Percentiles rank a stretch among this genome's conserved stretches.
Conservation (phyloP, 805 yeast species). For the Nakazawaea wyomingensis region DNA sequence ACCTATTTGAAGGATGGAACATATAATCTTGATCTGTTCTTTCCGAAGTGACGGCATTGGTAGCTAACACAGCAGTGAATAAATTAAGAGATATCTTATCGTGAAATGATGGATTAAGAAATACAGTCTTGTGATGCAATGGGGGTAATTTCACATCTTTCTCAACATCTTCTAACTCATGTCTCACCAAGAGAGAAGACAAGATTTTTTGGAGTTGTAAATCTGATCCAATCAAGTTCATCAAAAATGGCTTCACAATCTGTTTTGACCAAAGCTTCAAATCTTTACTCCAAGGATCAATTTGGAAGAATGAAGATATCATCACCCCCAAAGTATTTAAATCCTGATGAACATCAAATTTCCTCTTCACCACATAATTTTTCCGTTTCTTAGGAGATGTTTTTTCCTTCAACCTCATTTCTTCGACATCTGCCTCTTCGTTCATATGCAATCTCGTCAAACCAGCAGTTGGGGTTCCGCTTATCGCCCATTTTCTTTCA, state of each 20-base stretch:
- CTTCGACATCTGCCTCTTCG: slow-evolving; percentile 22
- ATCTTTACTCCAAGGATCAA: slow-evolving; percentile 52
- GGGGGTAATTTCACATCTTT: slow-evolving; percentile 53
- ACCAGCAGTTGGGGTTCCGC: slow-evolving; percentile 75
- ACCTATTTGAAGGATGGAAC: slow-evolving; percentile 58
- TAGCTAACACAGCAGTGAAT: slow-evolving; percentile 62
- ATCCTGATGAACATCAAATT: slow-evolving; percentile 50
- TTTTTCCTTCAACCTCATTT: background rate
- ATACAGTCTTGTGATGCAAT: slow-evolving; percentile 52
- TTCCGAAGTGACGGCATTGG: slow-evolving; percentile 71
- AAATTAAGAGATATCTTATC: slow-evolving; percentile 58
- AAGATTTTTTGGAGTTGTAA: slow-evolving; percentile 37
- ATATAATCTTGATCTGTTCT: slow-evolving; percentile 62
- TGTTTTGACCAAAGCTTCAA: slow-evolving; percentile 41
- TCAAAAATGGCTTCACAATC: slow-evolving; percentile 45
- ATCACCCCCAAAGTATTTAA: slow-evolving; percentile 47
- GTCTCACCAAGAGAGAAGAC: slow-evolving; percentile 49
- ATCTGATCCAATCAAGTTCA: slow-evolving; percentile 34
- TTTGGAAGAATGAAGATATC: slow-evolving; percentile 46
- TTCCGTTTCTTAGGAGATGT: slow-evolving; percentile 7
- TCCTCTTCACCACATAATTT: slow-evolving; percentile 42
- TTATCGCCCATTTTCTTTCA: slow-evolving; percentile 69
- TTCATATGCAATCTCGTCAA: slow-evolving; percentile 50
- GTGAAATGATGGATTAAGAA: slow-evolving; percentile 56
- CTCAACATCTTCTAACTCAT: slow-evolving; percentile 48